phyloP scores from a whole-genome alignment of 2,329 filamentous ascomycete genomes.

The Exserohilum turcica region DNA sequence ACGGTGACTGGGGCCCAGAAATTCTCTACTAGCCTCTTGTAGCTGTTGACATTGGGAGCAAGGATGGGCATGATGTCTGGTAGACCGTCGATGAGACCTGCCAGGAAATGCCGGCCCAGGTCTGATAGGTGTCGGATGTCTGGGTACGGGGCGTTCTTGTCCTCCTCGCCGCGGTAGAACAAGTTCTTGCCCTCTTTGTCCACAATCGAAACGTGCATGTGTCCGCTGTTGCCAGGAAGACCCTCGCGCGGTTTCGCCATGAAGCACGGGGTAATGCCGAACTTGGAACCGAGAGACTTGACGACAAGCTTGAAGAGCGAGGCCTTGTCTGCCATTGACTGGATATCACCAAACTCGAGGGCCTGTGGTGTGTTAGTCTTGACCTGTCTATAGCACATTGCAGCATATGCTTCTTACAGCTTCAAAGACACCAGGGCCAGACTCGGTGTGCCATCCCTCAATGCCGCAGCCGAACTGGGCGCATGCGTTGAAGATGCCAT shows the following conservation, averaged over 20 bases:
- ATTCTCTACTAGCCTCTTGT: slow-evolving; percentile 97
- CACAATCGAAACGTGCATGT: slow-evolving; percentile 91
- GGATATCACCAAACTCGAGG: slow-evolving; percentile 85
- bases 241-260: slow-evolving; percentile 97
- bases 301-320: slow-evolving; percentile 94
- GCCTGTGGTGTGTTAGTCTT: slow-evolving; percentile 61
- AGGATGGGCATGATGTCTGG: slow-evolving; percentile 95
- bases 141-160: slow-evolving; percentile 63
- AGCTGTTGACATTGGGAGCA: slow-evolving; percentile 94
- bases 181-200: slow-evolving; percentile 82
- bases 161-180: slow-evolving; percentile 73
- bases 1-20: slow-evolving; percentile 99
- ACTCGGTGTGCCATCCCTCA: slow-evolving; percentile 96
- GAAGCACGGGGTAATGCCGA: slow-evolving; percentile 94
- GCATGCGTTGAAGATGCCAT: slow-evolving; percentile 82
- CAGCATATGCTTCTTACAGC: slow-evolving; percentile 59
- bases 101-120: slow-evolving; percentile 88
- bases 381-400: neutral
- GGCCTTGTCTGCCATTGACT: slow-evolving; percentile 88
- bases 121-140: slow-evolving; percentile 82
- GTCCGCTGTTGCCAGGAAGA: slow-evolving; percentile 90
- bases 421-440: slow-evolving; percentile 92
- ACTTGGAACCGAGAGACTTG: slow-evolving; percentile 83
- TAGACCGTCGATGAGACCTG: slow-evolving; percentile 84
- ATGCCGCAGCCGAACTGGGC: slow-evolving; percentile 78